phyloP scores from a whole-genome alignment of 208 protist genomes.

The Histomonas meleagridis region DNA sequence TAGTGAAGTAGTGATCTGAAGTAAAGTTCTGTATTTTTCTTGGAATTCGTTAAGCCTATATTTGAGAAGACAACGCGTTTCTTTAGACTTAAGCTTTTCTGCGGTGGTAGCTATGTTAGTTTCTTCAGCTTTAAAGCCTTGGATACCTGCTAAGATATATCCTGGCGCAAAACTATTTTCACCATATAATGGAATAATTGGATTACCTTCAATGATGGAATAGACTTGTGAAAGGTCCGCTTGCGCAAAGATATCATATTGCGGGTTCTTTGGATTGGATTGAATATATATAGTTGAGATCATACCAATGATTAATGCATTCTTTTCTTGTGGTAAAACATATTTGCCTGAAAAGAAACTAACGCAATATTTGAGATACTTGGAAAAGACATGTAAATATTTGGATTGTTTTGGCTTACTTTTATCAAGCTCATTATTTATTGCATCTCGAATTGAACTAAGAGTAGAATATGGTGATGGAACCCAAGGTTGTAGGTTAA shows the following conservation, averaged over 20 bases:
- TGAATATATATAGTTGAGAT: background rate
- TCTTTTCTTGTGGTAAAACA: background rate
- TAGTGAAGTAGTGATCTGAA: background rate
- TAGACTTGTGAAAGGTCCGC: background rate
- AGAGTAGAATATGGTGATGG: background rate
- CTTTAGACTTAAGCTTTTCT: background rate
- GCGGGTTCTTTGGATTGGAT: no score
- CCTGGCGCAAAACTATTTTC: constrained; percentile 17
- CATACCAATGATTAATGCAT: background rate
- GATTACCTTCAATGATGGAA: background rate
- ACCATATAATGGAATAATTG: background rate
- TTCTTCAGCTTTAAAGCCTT: background rate
- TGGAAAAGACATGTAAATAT: background rate
- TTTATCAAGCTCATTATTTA: background rate
- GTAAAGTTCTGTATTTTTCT: background rate
- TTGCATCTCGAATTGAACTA: no score
- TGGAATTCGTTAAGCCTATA: background rate
- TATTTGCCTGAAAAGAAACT: no score
- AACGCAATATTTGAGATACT: background rate
- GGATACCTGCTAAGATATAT: background rate
- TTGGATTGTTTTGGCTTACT: background rate
- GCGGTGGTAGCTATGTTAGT: background rate
- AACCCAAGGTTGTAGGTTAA: background rate
- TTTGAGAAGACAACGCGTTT: background rate
- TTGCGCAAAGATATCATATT: background rate